Base-by-base conservation (phyloP, 164 flowering plant genomes). In the Cinnamomum chago region DNA sequence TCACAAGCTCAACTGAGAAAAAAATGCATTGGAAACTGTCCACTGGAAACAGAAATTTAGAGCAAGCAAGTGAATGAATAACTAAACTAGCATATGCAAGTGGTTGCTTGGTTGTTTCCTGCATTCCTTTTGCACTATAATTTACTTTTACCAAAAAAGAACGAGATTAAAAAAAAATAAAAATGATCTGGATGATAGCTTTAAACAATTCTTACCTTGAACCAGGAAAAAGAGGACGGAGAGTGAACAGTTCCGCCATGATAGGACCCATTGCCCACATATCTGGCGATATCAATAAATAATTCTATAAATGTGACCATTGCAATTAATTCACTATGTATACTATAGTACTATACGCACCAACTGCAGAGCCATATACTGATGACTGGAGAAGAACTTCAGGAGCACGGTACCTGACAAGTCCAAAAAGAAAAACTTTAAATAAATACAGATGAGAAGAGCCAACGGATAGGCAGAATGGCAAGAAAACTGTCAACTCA, bases 211-310 rank as follows among this genome's bases (percentile, higher is more conserved):
- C 10, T 40, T 40, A 91, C 98, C 97, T 92, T 58, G 86, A 83
- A 67, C 99, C 99, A 6, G 94, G 97, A 76, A 95, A 95, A 51
- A 95, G 93, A 40, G 99, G 98, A 33, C 93, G 89, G 0, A 93
- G 93, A 70, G 94, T 84, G 67, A 95, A 87, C 80, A 95, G 64
- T 70, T 95, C 99, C 76, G 98, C 94, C 94, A 93, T 92, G 65
- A 93, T 95, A 65, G 98, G 98, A 73, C 99, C 99, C 99, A 95
- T 95, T 13, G 98, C 99, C 99, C 99, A 95, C 96, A 93, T 92
- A 82, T 95, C 99, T 95, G 83, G 22, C 73, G 25, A 20, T 1
- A 70, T 65, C 5, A 35, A 51, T 73, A 13, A 5, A 52, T 18
- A 58, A 35, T 66, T 51, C 15, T 52, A 76, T 52, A 3, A 50